Evolutionary conservation across 148 eudicot species (phyloP).

Genomic region (Rhododendron molle): DNA sequence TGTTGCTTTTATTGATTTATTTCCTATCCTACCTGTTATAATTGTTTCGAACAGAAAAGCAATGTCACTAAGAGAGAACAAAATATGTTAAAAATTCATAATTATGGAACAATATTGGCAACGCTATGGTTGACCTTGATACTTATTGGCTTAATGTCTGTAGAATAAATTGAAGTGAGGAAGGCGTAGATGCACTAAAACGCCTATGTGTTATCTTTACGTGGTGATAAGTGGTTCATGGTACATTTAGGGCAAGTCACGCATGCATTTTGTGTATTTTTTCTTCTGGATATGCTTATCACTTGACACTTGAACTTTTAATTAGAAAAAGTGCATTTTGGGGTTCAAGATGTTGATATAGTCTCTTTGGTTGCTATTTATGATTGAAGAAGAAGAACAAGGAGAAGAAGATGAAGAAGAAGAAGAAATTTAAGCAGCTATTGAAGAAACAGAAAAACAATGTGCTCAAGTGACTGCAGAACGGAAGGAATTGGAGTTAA

Average conservation of each 20-base stretch:
- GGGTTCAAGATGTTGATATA: conserved; percentile 19
- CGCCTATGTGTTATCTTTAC: not conserved
- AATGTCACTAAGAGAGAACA: not conserved
- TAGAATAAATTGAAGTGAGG: not conserved
- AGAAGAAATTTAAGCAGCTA: conserved; percentile 84
- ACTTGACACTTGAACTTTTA: not conserved
- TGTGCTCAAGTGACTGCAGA: conserved; percentile 72
- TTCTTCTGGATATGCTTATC: not conserved
- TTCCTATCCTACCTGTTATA: not conserved
- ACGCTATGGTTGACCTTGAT: not conserved
- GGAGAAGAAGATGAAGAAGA: conserved; percentile 49
- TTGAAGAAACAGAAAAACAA: conserved; percentile 89
- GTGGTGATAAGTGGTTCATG: not conserved
- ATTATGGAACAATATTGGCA: not conserved
- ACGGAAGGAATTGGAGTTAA: conserved; percentile 80
- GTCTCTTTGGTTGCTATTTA: conserved; percentile 16
- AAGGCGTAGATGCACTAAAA: not conserved
- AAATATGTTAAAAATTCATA: not conserved
- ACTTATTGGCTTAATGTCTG: not conserved
- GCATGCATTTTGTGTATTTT: not conserved
- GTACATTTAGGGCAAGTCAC: not conserved
- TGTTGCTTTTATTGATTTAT: not conserved
- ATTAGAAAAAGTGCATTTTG: conserved; percentile 2
- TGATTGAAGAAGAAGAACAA: conserved; percentile 69
- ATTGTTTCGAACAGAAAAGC: not conserved